phyloP scores from a whole-genome alignment of 1,284 basidiomycete genomes.

The Pholiota adiposa region DNA sequence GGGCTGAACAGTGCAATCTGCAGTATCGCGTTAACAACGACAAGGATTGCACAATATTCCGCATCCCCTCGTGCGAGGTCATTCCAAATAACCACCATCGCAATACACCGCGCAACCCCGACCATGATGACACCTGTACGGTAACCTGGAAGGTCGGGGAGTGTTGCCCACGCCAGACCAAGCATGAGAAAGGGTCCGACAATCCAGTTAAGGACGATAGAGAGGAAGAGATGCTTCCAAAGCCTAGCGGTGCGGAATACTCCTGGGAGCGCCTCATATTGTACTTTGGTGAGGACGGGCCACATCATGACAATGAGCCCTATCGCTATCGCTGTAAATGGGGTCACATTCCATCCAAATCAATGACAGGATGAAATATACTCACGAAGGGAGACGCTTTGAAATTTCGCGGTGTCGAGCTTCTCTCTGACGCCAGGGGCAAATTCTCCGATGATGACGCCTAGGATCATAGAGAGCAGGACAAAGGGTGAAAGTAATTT shows the following conservation, averaged over 20 bases:
- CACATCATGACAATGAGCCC: constrained; percentile 92
- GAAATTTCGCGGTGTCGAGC: constrained; percentile 55
- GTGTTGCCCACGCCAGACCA: constrained; percentile 81
- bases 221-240: constrained; percentile 77
- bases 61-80: constrained; percentile 76
- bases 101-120: constrained; percentile 67
- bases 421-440: constrained; percentile 53
- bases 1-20: constrained; percentile 85
- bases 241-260: constrained; percentile 60
- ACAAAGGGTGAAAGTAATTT: constrained; percentile 75
- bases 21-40: constrained; percentile 65
- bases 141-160: constrained; percentile 76
- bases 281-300: constrained; percentile 81
- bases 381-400: constrained; percentile 66
- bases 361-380: constrained; percentile 14
- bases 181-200: constrained; percentile 84
- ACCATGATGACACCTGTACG: constrained; percentile 63
- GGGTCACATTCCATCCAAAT: background rate
- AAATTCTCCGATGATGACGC: constrained; percentile 77
- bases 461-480: constrained; percentile 78
- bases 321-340: constrained; percentile 67
- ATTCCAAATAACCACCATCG: constrained; percentile 89
- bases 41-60: constrained; percentile 79
- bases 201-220: constrained; percentile 83
- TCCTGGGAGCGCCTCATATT: constrained; percentile 72